phyloP scores from a whole-genome alignment of 352 stramenopile species.

The Pythium dissimile region DNA sequence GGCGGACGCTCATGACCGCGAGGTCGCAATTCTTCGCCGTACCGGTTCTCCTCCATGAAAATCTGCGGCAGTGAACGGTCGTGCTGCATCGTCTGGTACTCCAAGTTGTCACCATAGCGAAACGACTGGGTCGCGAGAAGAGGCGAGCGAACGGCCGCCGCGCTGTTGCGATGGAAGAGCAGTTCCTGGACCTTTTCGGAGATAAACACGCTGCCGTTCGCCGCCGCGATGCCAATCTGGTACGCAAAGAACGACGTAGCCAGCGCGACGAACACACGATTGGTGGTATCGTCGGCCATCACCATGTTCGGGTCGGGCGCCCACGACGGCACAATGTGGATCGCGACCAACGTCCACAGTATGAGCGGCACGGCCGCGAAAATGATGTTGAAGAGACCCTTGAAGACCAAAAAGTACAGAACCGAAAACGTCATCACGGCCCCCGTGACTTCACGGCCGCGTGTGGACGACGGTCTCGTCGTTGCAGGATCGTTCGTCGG shows the following conservation, averaged over 20 bases:
- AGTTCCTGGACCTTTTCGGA: conserved; percentile 42
- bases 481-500: background rate
- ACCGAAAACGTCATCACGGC: conserved; percentile 63
- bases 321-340: conserved; percentile 33
- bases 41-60: background rate
- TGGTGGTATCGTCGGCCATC: conserved; percentile 5
- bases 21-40: background rate
- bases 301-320: conserved; percentile 3
- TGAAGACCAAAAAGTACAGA: conserved; percentile 71
- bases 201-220: conserved; percentile 34
- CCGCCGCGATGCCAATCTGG: conserved; percentile 48
- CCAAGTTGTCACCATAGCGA: background rate
- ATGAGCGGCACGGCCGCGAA: conserved; percentile 44
- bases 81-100: background rate
- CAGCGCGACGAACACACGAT: conserved; percentile 38
- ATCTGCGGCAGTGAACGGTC: background rate
- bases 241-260: conserved; percentile 62
- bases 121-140: conserved; percentile 10
- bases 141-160: conserved; percentile 5
- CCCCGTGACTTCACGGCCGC: conserved; percentile 43
- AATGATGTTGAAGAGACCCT: conserved; percentile 53
- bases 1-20: background rate
- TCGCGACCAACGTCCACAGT: conserved; percentile 41
- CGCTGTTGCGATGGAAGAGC: conserved; percentile 37
- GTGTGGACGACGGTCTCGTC: conserved; percentile 2